phyloP scores from a whole-genome alignment of 2,329 filamentous ascomycete species.

The Aspergillus persii region DNA sequence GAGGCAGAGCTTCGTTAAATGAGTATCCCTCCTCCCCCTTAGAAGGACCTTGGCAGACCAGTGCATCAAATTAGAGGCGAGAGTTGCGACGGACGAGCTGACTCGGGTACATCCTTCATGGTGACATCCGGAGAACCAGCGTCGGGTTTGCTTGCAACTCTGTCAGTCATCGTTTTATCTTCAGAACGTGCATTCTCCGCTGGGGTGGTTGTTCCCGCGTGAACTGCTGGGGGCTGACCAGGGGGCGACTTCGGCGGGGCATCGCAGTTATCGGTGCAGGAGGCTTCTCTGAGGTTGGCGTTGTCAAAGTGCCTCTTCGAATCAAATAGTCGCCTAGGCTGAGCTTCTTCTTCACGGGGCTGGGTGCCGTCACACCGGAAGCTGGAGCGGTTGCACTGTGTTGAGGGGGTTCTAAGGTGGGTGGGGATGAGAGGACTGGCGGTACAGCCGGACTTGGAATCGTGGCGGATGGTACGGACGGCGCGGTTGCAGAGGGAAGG shows the following conservation, averaged over 20 bases:
- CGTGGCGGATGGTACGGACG: slow-evolving; percentile 21
- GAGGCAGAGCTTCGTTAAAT: background rate
- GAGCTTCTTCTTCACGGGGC: slow-evolving; percentile 51
- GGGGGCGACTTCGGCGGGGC: slow-evolving; percentile 26
- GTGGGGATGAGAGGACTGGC: slow-evolving; percentile 28
- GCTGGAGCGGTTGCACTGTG: slow-evolving; percentile 23
- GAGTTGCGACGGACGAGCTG: slow-evolving; percentile 26
- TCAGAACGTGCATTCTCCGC: slow-evolving; percentile 10
- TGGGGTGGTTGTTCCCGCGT: slow-evolving; percentile 5
- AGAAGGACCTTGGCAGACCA: background rate
- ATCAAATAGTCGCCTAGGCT: slow-evolving; percentile 51
- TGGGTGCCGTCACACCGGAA: slow-evolving; percentile 40
- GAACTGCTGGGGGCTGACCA: slow-evolving; percentile 13
- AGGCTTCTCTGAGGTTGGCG: slow-evolving; percentile 42
- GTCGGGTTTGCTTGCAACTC: slow-evolving; percentile 19
- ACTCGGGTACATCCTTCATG: slow-evolving; percentile 32
- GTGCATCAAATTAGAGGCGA: slow-evolving; percentile 26
- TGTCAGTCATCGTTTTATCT: slow-evolving; percentile 10
- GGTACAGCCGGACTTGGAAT: slow-evolving; percentile 33
- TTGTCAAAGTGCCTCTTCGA: slow-evolving; percentile 39
- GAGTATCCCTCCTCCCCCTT: background rate
- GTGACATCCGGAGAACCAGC: slow-evolving; percentile 26
- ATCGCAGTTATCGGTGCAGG: slow-evolving; percentile 28
- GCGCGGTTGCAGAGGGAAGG: slow-evolving; percentile 23
- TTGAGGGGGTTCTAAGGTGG: slow-evolving; percentile 24